Evolutionary conservation across 768 basidiomycete genomes (phyloP).

Genomic region (Zangia roseola): DNA sequence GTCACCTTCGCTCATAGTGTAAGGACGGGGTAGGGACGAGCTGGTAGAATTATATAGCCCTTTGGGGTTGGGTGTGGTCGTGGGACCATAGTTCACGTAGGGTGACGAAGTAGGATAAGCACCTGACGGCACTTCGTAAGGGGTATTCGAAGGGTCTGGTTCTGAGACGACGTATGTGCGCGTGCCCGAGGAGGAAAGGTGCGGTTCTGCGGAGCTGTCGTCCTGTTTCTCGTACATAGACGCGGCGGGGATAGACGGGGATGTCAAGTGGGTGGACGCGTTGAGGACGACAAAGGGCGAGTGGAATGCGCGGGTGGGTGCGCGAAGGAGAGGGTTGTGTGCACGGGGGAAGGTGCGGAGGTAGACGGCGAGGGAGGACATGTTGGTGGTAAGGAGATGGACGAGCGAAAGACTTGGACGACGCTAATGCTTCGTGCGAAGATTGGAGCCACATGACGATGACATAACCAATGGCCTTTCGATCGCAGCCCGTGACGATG

Average conservation of each 20-base stretch:
- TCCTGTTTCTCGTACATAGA: conserved; percentile 60
- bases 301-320: conserved; percentile 54
- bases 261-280: conserved; percentile 33
- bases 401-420: conserved; percentile 1
- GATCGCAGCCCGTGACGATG: not conserved
- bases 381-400: conserved; percentile 17
- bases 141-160: conserved; percentile 59
- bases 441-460: conserved; percentile 16
- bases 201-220: conserved; percentile 51
- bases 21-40: conserved; percentile 44
- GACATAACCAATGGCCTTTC: conserved; percentile 23
- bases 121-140: conserved; percentile 71
- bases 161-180: conserved; percentile 74
- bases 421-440: conserved; percentile 23
- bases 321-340: not conserved
- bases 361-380: conserved; percentile 12
- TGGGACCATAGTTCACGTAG: conserved; percentile 41
- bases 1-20: conserved; percentile 43
- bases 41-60: conserved; percentile 45
- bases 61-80: conserved; percentile 38
- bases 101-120: conserved; percentile 56
- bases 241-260: conserved; percentile 30
- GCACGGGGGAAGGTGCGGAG: conserved; percentile 7
- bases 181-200: conserved; percentile 42
- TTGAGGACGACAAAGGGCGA: conserved; percentile 60